Conservation (phyloP, 805 yeast species). For the Barnettozyma siamensis region DNA sequence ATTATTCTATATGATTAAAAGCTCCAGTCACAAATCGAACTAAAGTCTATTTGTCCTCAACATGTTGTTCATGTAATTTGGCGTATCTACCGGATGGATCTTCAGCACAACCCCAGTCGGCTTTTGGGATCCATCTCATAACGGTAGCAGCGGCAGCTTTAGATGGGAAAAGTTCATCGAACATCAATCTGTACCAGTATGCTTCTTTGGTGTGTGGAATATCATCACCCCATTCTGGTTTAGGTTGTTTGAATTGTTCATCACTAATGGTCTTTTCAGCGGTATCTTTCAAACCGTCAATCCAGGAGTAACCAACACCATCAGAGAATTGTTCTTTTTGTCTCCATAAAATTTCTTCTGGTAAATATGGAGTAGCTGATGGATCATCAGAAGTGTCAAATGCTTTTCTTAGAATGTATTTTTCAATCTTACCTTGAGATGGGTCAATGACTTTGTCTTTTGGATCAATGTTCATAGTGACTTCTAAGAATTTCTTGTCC, state of each 20-base stretch:
- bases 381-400: conserved; percentile 91
- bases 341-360: conserved; percentile 97
- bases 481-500: conserved; percentile 87
- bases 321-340: conserved; percentile 99
- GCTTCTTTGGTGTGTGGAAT: conserved; percentile 98
- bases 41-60: conserved; percentile 24
- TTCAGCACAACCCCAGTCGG: conserved; percentile 99
- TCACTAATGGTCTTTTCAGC: conserved; percentile 85
- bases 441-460: conserved; percentile 78
- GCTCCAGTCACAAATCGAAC: not conserved
- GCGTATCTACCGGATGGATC: conserved; percentile 99
- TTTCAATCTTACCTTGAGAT: conserved; percentile 78
- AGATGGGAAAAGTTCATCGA: conserved; percentile 87
- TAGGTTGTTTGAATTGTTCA: conserved; percentile 85
- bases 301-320: conserved; percentile 99
- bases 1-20: not conserved
- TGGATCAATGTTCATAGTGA: conserved; percentile 93
- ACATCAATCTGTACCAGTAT: conserved; percentile 96
- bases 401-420: conserved; percentile 95
- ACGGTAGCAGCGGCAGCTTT: conserved; percentile 94
- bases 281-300: conserved; percentile 92
- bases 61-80: conserved; percentile 74
- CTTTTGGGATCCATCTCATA: conserved; percentile 99
- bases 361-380: conserved; percentile 75
- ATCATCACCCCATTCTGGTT: conserved; percentile 94